These are phyloP conservation scores for Phyllosticta citriasiana DNA, from an alignment of 2,329 filamentous ascomycete species.

Conservation along the genomic window DNA sequence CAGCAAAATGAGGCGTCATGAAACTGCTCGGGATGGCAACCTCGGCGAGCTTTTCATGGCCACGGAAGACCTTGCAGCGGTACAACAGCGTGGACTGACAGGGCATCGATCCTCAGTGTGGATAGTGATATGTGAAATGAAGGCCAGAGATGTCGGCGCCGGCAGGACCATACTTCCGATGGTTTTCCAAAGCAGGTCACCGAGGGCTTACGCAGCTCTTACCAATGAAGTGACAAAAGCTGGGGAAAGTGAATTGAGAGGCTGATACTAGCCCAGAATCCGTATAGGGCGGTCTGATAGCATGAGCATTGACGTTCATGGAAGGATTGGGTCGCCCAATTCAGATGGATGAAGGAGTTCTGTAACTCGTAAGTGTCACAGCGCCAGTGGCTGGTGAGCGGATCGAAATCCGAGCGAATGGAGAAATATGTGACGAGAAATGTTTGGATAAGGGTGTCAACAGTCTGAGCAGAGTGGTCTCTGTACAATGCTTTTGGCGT, in stretches of 20 bases:
- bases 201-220: neutral
- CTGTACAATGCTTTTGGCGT: neutral
- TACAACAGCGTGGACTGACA: neutral
- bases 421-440: neutral
- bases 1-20: neutral
- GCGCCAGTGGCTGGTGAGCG: neutral
- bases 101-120: neutral
- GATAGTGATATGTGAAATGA: neutral
- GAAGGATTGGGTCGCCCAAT: neutral
- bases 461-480: neutral
- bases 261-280: neutral
- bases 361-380: neutral
- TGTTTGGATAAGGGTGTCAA: no score
- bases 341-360: neutral
- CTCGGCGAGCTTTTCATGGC: neutral
- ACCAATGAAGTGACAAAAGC: neutral
- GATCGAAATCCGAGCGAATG: neutral
- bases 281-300: neutral
- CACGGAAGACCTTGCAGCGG: neutral
- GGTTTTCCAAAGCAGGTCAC: neutral
- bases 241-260: neutral
- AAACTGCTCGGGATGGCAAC: neutral
- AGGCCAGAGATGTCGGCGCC: neutral
- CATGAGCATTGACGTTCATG: neutral
- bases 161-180: no score